phyloP scores from a whole-genome alignment of 108 stramenopile genomes.

The Discostella pseudostelligera region DNA sequence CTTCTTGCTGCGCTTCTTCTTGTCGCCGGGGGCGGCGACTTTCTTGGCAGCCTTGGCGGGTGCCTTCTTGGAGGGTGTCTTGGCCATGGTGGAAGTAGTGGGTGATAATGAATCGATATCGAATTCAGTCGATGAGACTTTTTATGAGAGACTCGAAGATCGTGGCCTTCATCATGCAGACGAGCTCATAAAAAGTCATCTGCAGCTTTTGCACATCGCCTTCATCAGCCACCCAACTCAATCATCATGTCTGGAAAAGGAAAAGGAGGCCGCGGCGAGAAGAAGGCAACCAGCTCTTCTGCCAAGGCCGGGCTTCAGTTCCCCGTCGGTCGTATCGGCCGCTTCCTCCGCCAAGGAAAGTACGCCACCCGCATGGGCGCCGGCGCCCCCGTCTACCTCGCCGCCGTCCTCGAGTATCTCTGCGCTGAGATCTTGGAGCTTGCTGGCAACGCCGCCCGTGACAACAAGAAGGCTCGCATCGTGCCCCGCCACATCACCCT shows the following conservation, averaged over 20 bases:
- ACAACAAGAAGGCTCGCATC: conserved; percentile 96
- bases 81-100: conserved; percentile 7
- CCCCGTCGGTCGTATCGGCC: conserved; percentile 93
- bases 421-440: conserved; percentile 93
- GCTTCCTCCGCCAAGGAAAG: conserved; percentile 94
- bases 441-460: conserved; percentile 93
- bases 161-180: neutral
- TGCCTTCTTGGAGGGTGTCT: conserved; percentile 15
- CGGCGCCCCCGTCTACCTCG: conserved; percentile 91
- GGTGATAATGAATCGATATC: neutral
- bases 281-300: conserved; percentile 79
- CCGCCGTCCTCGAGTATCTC: conserved; percentile 55
- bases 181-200: conserved; percentile 1
- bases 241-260: conserved; percentile 43
- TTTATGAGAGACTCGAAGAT: neutral
- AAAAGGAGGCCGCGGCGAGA: conserved; percentile 59
- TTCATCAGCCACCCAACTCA: neutral
- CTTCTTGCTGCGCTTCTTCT: conserved; percentile 14
- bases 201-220: neutral
- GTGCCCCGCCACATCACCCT: conserved; percentile 90
- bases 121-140: neutral
- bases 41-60: conserved; percentile 16
- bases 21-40: conserved; percentile 1
- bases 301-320: conserved; percentile 96
- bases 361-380: conserved; percentile 93